Percentiles rank a stretch among this genome's conserved stretches.
Conservation (phyloP, 108 stramenopile genomes). For the Heterococcus sp. region DNA sequence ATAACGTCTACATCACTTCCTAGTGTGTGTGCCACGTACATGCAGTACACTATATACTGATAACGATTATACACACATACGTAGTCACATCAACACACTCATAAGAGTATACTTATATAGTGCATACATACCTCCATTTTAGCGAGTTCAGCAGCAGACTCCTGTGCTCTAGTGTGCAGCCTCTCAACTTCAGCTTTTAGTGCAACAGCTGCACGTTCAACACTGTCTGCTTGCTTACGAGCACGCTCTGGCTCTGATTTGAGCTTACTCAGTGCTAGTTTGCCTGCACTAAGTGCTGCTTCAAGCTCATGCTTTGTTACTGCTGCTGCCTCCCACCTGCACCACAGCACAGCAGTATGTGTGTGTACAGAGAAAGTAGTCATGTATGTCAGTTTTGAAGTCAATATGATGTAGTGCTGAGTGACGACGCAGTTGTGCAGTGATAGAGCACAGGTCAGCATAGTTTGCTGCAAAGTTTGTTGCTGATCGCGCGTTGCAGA, state of each 20-base stretch:
- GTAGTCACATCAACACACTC: too few species aligned
- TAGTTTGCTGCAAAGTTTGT: too few species aligned
- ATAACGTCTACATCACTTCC: too few species aligned
- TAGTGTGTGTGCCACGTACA: too few species aligned
- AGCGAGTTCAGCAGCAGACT: constrained; percentile 40
- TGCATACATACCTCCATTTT: constrained; percentile 1
- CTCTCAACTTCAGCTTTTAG: constrained; percentile 45
- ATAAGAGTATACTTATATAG: too few species aligned
- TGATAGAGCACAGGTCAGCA: too few species aligned
- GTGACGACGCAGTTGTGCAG: too few species aligned
- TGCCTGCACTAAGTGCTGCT: constrained; percentile 7
- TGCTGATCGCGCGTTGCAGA: too few species aligned
- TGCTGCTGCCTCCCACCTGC: constrained; percentile 1
- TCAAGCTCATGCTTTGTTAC: not conserved
- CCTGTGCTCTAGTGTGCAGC: constrained; percentile 5
- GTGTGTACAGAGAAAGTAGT: constrained; percentile 1
- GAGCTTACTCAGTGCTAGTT: constrained; percentile 1
- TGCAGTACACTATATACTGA: too few species aligned
- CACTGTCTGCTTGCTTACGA: constrained; percentile 56
- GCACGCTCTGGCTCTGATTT: constrained; percentile 54
- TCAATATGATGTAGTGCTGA: too few species aligned
- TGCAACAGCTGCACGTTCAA: constrained; percentile 41
- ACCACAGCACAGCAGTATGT: too few species aligned
- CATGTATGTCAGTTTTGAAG: constrained; percentile 16
- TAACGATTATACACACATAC: too few species aligned